These are phyloP conservation scores for Strombidium stylifer DNA, from an alignment of 73 alveolate species.

Conservation along the genomic window DNA sequence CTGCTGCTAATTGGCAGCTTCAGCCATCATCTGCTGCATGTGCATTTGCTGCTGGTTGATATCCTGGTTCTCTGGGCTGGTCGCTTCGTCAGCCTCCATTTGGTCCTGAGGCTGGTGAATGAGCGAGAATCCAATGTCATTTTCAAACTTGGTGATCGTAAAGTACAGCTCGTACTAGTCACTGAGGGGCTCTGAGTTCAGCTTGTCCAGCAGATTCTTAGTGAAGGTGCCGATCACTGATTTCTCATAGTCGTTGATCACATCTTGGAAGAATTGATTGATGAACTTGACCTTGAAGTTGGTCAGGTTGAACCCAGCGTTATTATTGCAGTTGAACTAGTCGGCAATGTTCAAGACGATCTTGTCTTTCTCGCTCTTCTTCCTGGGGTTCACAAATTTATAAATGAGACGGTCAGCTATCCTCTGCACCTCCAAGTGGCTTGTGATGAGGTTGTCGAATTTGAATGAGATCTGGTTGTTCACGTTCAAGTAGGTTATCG, in stretches of 20 bases:
- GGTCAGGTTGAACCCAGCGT: conserved; percentile 25
- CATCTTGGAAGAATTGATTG: conserved; percentile 14
- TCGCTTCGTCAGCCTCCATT: conserved; percentile 17
- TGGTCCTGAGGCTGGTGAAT: conserved; percentile 15
- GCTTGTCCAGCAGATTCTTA: too few species aligned
- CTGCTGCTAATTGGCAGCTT: too few species aligned
- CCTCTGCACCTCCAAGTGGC: too few species aligned
- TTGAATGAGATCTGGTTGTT: too few species aligned
- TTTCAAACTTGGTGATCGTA: conserved; percentile 28
- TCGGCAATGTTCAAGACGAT: conserved; percentile 5
- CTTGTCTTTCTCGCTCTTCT: too few species aligned
- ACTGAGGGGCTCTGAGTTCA: background rate
- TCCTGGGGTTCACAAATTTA: too few species aligned
- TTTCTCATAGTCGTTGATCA: conserved; percentile 14
- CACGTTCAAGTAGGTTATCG: too few species aligned
- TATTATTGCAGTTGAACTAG: background rate
- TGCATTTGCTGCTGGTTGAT: too few species aligned
- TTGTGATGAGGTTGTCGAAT: too few species aligned
- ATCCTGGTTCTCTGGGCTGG: too few species aligned
- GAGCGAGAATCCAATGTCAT: conserved; percentile 17
- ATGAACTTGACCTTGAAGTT: conserved; percentile 27
- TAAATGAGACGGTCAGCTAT: too few species aligned
- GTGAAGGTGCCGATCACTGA: conserved; percentile 9
- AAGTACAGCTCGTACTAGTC: conserved; percentile 1
- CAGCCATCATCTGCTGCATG: too few species aligned